These are phyloP conservation scores for Barnettozyma sp. DNA, from an alignment of 805 yeast genomes.

Conservation along the genomic window DNA sequence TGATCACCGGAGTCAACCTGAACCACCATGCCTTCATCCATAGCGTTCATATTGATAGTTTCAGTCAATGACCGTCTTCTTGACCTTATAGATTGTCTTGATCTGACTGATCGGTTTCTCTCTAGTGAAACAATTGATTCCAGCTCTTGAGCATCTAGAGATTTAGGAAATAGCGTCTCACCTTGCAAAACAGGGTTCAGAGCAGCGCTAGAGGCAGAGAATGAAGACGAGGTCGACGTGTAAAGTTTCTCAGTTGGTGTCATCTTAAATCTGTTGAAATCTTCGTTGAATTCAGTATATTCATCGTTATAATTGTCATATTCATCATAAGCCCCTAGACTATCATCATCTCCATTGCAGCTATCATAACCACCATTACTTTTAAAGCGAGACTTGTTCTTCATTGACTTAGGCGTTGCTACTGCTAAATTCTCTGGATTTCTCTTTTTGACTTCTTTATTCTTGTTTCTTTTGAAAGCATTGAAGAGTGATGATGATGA, in stretches of 20 bases:
- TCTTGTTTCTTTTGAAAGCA: conserved; percentile 21
- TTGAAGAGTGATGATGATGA: conserved; percentile 23
- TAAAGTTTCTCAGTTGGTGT: neutral
- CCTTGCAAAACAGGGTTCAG: conserved; percentile 29
- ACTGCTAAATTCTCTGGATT: neutral
- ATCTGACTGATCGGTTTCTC: conserved; percentile 55
- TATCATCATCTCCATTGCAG: no score
- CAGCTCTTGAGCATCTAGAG: conserved; percentile 58
- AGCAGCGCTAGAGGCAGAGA: conserved; percentile 2
- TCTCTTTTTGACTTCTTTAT: neutral
- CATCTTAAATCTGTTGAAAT: conserved; percentile 18
- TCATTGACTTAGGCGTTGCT: neutral
- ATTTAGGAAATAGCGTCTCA: conserved; percentile 66
- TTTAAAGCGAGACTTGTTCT: neutral
- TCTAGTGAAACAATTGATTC: conserved; percentile 66
- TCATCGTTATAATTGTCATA: neutral
- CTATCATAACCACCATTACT: no score
- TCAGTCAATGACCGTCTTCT: conserved; percentile 21
- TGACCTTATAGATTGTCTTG: conserved; percentile 37
- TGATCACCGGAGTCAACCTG: conserved; percentile 19
- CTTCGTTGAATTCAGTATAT: conserved; percentile 21
- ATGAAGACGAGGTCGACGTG: conserved; percentile 1
- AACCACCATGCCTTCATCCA: conserved; percentile 44
- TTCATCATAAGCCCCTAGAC: neutral
- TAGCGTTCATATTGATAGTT: conserved; percentile 32